Base-by-base conservation (phyloP, 2,329 filamentous ascomycete genomes). In the Trichoderma pleuroti region DNA sequence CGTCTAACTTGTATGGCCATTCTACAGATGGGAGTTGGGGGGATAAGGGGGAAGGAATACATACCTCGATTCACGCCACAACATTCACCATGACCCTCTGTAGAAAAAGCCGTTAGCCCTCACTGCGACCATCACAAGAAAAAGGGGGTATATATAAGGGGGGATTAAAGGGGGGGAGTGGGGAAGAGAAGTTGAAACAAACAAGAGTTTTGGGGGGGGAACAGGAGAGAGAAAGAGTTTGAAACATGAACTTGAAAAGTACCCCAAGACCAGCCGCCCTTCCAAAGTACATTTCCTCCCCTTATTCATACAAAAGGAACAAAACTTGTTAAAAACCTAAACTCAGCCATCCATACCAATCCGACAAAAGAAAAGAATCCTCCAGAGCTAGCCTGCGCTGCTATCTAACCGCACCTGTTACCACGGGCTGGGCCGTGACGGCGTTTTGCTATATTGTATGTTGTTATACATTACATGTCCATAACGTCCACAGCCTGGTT, bases 401-500 rank as follows among this genome's bases (percentile, higher is more conserved):
- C 71, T 62, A 66, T 66, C 67, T 30, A 56, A 34, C 39, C 14
- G 68, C 68, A 68, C 61, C 54, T 66, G 18, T 61, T 21, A n/a
- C 52, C 62, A 46, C 30, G 42, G 12, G 24, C 34, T 52, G 14
- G 63, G 57, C 54, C 24, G 36, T 68, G 57, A 26, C 57, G 68
- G 49, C 62, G 71, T 54, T 30, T 62, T 73, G 57, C 54, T 75
- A 68, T 71, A 71, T 71, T 49, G 30, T 59, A 62, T 67, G 57
- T 60, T 60, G 30, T 32, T 56, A 62, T 49, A 72, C 71, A 71
- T 78, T 81, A 83, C 79, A 83, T 80, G 73, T 85, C 82, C 83
- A 86, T 85, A 39, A 84, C 81, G 71, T 86, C 86, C 72, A 83
- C 81, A 71, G 86, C 84, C 52, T 83, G 79, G 8, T 82, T 81